Evolutionary conservation across 2,329 filamentous ascomycete genomes (phyloP).

Genomic region (Pyrenophora graminea): DNA sequence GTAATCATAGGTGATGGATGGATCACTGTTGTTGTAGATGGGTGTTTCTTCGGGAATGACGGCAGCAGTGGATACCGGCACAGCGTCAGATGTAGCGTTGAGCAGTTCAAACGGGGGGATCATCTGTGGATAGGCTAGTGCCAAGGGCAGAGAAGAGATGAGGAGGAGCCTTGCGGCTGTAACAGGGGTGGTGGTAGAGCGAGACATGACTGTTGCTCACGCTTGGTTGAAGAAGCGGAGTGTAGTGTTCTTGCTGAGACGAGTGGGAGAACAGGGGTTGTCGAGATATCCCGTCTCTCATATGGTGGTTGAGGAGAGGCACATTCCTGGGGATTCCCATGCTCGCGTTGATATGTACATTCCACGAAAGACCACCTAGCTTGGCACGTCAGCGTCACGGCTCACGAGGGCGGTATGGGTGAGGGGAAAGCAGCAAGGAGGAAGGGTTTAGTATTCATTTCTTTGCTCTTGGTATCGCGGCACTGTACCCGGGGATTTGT

Average conservation of each 20-base stretch:
- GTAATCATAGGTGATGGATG: no score
- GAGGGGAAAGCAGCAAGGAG: neutral
- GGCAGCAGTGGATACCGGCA: neutral
- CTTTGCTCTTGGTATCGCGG: no score
- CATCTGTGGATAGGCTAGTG: constrained; percentile 13
- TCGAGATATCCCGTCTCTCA: neutral
- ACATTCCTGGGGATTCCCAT: constrained; percentile 19
- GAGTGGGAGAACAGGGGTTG: no score
- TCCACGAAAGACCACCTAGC: constrained; percentile 8
- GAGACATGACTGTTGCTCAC: constrained; percentile 3
- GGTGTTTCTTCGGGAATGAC: no score
- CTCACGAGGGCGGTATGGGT: constrained; percentile 11
- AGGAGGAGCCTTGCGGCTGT: constrained; percentile 22
- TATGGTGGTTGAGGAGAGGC: constrained; percentile 12
- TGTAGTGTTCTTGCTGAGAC: no score
- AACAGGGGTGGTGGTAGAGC: constrained; percentile 12
- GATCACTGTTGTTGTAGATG: no score
- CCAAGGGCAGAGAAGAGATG: constrained; percentile 21
- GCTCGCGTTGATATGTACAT: constrained; percentile 15
- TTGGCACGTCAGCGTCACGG: constrained; percentile 6
- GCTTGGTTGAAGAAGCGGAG: no score
- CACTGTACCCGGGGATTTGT: no score
- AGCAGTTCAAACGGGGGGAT: constrained; percentile 9
- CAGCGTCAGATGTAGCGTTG: constrained; percentile 1
- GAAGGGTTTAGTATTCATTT: no score